These are phyloP conservation scores for Xylaria sp. DNA, from an alignment of 2,329 filamentous ascomycete species.

Conservation along the genomic window DNA sequence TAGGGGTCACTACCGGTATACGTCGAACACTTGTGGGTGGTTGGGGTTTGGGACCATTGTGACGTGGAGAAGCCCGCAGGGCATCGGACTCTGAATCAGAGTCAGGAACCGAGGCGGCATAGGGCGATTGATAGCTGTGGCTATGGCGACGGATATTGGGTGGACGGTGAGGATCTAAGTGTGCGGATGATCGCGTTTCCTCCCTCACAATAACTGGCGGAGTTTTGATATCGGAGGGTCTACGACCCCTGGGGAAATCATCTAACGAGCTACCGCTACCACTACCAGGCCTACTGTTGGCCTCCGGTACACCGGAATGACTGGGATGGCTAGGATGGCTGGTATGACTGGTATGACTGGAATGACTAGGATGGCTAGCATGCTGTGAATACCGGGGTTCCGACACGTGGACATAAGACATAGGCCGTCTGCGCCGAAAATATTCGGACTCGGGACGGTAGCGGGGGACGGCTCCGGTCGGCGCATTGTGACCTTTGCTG, in stretches of 20 bases:
- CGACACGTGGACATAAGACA: slow-evolving; percentile 37
- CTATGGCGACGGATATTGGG: slow-evolving; percentile 37
- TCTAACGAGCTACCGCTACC: slow-evolving; percentile 49
- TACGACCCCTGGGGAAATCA: slow-evolving; percentile 52
- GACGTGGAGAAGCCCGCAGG: slow-evolving; percentile 31
- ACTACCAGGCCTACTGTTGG: slow-evolving; percentile 36
- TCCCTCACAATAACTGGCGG: slow-evolving; percentile 40
- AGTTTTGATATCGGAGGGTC: slow-evolving; percentile 57
- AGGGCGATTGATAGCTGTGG: slow-evolving; percentile 37
- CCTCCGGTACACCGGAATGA: slow-evolving; percentile 31
- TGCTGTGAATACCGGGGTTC: slow-evolving; percentile 34
- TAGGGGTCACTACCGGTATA: slow-evolving; percentile 31
- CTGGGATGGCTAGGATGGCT: slow-evolving; percentile 34
- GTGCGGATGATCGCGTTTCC: slow-evolving; percentile 27
- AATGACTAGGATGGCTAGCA: slow-evolving; percentile 33
- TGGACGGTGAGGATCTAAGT: slow-evolving; percentile 35
- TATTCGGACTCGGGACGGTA: slow-evolving; percentile 44
- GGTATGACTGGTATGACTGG: slow-evolving; percentile 27
- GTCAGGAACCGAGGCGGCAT: slow-evolving; percentile 30
- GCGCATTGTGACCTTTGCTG: slow-evolving; percentile 38
- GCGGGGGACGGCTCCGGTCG: slow-evolving; percentile 28
- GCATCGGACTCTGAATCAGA: slow-evolving; percentile 37
- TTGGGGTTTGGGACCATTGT: slow-evolving; percentile 29
- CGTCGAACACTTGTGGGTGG: slow-evolving; percentile 31
- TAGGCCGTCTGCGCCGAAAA: slow-evolving; percentile 46